Evolutionary conservation across 352 stramenopile species (phyloP).

Genomic region (Phytophthora niederhauseri): DNA sequence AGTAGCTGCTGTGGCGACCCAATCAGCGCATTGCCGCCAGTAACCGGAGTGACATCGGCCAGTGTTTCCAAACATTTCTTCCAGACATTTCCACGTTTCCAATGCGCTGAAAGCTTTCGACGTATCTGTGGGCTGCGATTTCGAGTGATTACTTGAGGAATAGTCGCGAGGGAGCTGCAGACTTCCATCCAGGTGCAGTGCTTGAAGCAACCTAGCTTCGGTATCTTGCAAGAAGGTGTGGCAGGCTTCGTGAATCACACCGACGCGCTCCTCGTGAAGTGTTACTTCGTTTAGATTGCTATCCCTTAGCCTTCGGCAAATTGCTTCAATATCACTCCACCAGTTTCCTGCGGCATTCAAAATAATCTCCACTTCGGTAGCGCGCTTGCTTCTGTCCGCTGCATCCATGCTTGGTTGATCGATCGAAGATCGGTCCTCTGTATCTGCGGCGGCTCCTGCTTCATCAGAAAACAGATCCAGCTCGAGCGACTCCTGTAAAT

Average conservation of each 20-base stretch:
- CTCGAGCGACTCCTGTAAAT: slow-evolving; percentile 27
- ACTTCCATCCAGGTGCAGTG: slow-evolving; percentile 52
- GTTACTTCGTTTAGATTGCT: slow-evolving; percentile 27
- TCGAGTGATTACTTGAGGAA: neutral
- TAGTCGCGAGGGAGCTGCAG: slow-evolving; percentile 26
- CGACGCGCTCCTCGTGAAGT: slow-evolving; percentile 40
- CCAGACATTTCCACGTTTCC: slow-evolving; percentile 72
- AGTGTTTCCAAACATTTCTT: slow-evolving; percentile 71
- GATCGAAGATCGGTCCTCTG: neutral
- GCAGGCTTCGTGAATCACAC: slow-evolving; percentile 52
- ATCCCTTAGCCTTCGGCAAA: slow-evolving; percentile 47
- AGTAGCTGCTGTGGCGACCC: slow-evolving; percentile 55
- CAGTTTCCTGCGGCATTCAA: slow-evolving; percentile 60
- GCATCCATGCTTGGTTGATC: neutral
- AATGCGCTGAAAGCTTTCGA: slow-evolving; percentile 52
- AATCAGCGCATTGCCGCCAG: slow-evolving; percentile 32
- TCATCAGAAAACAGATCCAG: slow-evolving; percentile 24
- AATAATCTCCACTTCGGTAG: slow-evolving; percentile 42
- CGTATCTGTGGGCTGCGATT: slow-evolving; percentile 13
- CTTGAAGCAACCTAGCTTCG: slow-evolving; percentile 31
- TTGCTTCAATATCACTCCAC: slow-evolving; percentile 62
- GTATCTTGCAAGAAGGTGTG: slow-evolving; percentile 41
- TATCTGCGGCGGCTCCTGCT: neutral
- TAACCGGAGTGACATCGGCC: slow-evolving; percentile 35
- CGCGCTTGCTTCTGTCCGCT: slow-evolving; percentile 1